Evolutionary conservation across 495 filamentous ascomycete species (phyloP), one percentile per base, ranked within the genome.

Genomic region (Aspergillus homomorphus): DNA sequence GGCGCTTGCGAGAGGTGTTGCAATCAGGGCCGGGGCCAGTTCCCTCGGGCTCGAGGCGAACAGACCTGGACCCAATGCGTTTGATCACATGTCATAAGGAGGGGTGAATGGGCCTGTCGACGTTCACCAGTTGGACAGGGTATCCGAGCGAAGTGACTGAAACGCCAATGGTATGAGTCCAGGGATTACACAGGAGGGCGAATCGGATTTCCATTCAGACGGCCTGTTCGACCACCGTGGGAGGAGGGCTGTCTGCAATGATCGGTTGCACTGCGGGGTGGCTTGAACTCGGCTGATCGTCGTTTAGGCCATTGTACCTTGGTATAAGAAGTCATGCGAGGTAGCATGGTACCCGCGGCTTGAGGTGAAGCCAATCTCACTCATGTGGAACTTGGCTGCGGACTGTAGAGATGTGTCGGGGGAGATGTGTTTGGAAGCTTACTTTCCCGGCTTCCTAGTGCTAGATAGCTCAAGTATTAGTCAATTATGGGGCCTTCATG

Each of bases 31-130:
- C 48, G 16, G 24, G 48, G 24, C 48, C n/a, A 51, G 24, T 50
- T 21, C 43, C 24, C 46, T 50, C 20, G 46, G 21, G 1, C 28
- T 51, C 21, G 14, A 24, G 18, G n/a, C n/a, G 48, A 28, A 28
- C 48, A 30, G 28, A 28, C 23, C 24, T 51, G 16, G 48, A 24
- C 24, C 18, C 24, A 28, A 16, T 28, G 15, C 23, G 30, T n/a
- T 18, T 51, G 24, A 51, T 51, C 48, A 51, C 48, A 51, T 51
- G 48, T 18, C 48, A 51, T 26, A n/a, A 19, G n/a, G 33, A 38
- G 10, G 33, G 12, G 15, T 5, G 33, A 12, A 12, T 7, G 33
- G 33, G 33, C 24, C 24, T 9, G 12, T 28, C 48, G 48, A 18
- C 23, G 12, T 51, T 51, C 28, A 15, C 23, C 23, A 30, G 48